Conservation (phyloP, 73 alveolate species). For the Durusdinium trenchii region DNA sequence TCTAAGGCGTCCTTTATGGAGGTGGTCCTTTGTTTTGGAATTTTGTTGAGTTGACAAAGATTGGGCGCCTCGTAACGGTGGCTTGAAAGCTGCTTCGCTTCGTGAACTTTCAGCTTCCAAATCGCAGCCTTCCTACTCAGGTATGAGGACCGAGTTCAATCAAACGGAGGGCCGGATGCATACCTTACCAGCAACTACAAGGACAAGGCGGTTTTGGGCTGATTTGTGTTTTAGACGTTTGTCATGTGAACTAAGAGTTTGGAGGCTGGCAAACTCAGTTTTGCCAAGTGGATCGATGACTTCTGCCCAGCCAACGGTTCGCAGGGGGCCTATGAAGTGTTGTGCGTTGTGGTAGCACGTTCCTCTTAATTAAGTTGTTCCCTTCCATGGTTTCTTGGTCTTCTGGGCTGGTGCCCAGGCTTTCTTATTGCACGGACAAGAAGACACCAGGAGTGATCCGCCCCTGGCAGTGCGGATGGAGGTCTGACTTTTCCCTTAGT, state of each 20-base stretch:
- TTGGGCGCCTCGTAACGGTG: too few relatives aligned
- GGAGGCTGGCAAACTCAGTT: not conserved
- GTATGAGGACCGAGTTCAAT: not conserved
- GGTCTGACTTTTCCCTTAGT: not conserved
- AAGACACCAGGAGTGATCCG: not conserved
- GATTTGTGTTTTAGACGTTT: not conserved
- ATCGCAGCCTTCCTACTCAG: not conserved
- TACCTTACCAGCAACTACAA: not conserved
- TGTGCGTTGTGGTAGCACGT: too few relatives aligned
- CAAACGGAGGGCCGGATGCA: not conserved
- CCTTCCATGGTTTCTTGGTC: not conserved
- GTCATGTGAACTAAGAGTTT: not conserved
- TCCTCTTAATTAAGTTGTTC: not conserved
- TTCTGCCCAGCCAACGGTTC: constrained; percentile 5
- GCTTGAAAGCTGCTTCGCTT: not conserved
- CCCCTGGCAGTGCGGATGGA: constrained; percentile 22
- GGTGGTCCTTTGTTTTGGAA: too few relatives aligned
- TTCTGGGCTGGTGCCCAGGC: too few relatives aligned
- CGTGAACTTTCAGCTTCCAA: not conserved
- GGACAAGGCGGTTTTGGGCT: not conserved
- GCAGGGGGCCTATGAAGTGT: not conserved
- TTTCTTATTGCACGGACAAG: not conserved
- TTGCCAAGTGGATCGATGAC: not conserved
- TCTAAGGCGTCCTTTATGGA: too few relatives aligned
- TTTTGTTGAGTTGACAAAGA: too few relatives aligned